Base-by-base conservation (phyloP, 208 protist species). In the Acanthamoeba culbertsoni region DNA sequence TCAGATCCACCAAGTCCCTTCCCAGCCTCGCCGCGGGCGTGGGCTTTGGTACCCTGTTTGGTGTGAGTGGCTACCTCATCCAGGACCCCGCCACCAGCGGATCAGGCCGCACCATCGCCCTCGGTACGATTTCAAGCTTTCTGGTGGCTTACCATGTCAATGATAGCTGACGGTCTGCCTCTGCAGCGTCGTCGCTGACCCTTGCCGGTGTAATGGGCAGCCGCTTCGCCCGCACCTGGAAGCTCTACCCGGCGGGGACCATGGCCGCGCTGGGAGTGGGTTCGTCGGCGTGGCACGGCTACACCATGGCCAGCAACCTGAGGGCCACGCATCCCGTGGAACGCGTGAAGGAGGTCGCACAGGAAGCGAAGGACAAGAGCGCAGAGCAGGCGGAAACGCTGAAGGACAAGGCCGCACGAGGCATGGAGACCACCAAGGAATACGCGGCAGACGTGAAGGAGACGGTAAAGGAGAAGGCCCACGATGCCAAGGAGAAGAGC, bases 1-100 rank as follows among this genome's bases (percentile, higher is more conserved):
- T 75, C 63, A n/a, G 63, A n/a, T 75, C 63, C 5, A 75, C 63
- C 63, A 75, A 75, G 63, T 75, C 63, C 63, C 6, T 75, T 40
- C 63, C 63, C 63, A 75, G 63, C 55, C 55, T 62, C 55, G 48
- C 48, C n/a, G n/a, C n/a, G n/a, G n/a, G n/a, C n/a, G n/a, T n/a
- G n/a, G 55, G 23, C 55, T 26, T 26, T 62, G 12, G 12, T 26
- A 62, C 55, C 55, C 20, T n/a, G 23, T 62, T 62, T n/a, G 62
- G 62, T 33, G 62, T 71, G 23, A 33, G 62, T 14, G 62, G 62
- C 16, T 71, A 71, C 31, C 62, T 71, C 62, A 71, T 71, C 31
- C 62, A 71, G 62, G 62, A 71, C 31, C 62, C 62, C 0, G 62
- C 62, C 28, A 71, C 62, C 23, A 37, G 28, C 5, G 62, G n/a